These are phyloP conservation scores for Aspergillus incahuasiensis DNA, from an alignment of 495 filamentous ascomycete species.

Conservation along the genomic window DNA sequence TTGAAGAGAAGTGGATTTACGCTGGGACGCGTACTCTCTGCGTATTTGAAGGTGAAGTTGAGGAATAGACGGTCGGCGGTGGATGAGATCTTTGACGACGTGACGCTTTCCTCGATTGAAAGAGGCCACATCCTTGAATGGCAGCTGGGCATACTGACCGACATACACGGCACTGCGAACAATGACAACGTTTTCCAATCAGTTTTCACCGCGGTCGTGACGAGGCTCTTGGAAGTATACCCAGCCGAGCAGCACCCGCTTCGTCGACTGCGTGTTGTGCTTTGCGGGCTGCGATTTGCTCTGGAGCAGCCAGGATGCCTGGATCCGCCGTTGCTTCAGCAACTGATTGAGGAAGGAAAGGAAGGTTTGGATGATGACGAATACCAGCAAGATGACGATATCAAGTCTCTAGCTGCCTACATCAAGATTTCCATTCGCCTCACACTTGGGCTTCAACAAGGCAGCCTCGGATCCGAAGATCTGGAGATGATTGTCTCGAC, in stretches of 20 bases:
- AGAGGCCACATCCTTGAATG: constrained; percentile 53
- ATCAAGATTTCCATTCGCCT: constrained; percentile 53
- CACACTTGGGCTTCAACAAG: constrained; percentile 50
- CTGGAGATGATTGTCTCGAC: constrained; percentile 43
- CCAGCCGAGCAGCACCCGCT: constrained; percentile 33
- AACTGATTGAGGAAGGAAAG: constrained; percentile 34
- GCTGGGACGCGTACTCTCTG: constrained; percentile 45
- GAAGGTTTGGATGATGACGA: constrained; percentile 29
- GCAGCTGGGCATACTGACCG: constrained; percentile 44
- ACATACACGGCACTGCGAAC: constrained; percentile 25
- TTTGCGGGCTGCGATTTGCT: constrained; percentile 37
- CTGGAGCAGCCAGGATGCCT: constrained; percentile 34
- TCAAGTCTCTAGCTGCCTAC: constrained; percentile 52
- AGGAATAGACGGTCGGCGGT: constrained; percentile 26
- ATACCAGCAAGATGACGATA: constrained; percentile 47
- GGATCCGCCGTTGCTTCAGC: constrained; percentile 25
- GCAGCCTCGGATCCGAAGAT: constrained; percentile 39
- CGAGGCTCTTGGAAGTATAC: constrained; percentile 41
- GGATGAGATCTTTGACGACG: constrained; percentile 39
- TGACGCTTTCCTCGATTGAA: constrained; percentile 26
- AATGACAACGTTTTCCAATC: constrained; percentile 31
- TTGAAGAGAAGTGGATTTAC: constrained; percentile 36
- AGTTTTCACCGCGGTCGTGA: constrained; percentile 27
- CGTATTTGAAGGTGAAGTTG: constrained; percentile 42
- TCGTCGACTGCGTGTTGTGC: constrained; percentile 42